Evolutionary conservation across 768 basidiomycete genomes (phyloP), one percentile per base, ranked within the genome.

Genomic region (Mycena rebaudengoi): DNA sequence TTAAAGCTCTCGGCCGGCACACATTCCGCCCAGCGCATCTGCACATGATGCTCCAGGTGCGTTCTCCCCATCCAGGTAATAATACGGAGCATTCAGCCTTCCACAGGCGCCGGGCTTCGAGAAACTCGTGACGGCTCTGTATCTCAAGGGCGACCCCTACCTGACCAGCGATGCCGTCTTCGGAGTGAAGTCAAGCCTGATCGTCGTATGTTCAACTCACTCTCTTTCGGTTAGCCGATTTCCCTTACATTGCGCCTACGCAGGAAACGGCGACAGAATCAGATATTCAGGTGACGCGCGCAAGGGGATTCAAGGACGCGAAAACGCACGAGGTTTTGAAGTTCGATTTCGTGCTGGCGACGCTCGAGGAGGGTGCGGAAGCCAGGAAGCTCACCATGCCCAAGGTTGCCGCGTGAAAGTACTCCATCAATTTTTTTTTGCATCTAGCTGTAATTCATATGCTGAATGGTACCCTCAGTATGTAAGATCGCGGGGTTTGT

Each of bases 11-110:
- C 8, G 83, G 83, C 13, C 82, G 94, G 48, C 94, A 95, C 70
- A 86, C 88, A 60, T 88, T 88, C 60, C 83, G 94, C 14, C 94
- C 94, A 12, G 91, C 86, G 44, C 94, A 96, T 73, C 70, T 96
- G 49, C 94, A 96, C 74, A 76, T 95, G 63, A 82, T 87, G 79
- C 80, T 94, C 57, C 76, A 88, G 53, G 91, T 89, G 4, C 2
- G 73, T 40, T 39, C 26, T 48, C 35, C 18, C 28, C 2, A 7
- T 20, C 14, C 32, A 25, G 40, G n/a, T n/a, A n/a, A n/a, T n/a
- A n/a, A n/a, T n/a, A n/a, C n/a, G n/a, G n/a, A n/a, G n/a, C n/a
- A n/a, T 33, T 12, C 14, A 26, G 40, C 1, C 20, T 29, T 44
- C 16, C 45, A 14, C 18, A 57, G 58, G 92, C 92, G 0, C 83